Evolutionary conservation across 208 protist species (phyloP), one percentile per base, ranked within the genome.

Genomic region (Willaertia magna): DNA sequence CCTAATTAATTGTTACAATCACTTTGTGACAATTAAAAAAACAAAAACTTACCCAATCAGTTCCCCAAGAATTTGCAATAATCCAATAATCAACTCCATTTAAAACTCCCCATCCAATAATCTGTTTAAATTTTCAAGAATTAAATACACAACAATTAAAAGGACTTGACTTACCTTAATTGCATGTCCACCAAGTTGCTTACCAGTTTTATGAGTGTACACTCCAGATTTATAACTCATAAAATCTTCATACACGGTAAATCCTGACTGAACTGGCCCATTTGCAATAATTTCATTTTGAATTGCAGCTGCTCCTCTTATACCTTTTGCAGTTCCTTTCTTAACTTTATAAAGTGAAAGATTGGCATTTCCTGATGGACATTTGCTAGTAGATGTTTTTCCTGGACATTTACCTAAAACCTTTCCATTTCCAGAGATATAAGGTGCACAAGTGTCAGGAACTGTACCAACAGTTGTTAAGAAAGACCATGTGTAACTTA

Each of bases 1-100:
- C 94, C 94, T 93, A 95, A 88, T 92, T 95, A 92, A 96, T 97
- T 34, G 92, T 92, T 85, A 97, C 91, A n/a, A n/a, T n/a, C n/a
- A n/a, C n/a, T n/a, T n/a, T n/a, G n/a, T n/a, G n/a, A n/a, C n/a
- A n/a, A n/a, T n/a, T n/a, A n/a, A n/a, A n/a, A n/a, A n/a, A n/a
- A n/a, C n/a, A n/a, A n/a, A n/a, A n/a, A n/a, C n/a, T n/a, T n/a
- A n/a, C 92, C 91, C 91, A 94, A 34, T 81, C 30, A 30, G 46
- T 20, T 74, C 91, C 90, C 91, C 91, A 92, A 6, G 39, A 46
- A 11, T 78, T 78, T 2, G 74, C 74, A 78, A 78, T n/a, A 84
- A 93, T 92, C 95, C 95, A 97, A 91, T 96, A 97, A 82, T 86
- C 85, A 86, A 20, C 14, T 18, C 22, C 44, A 48, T 43, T 30